Evolutionary conservation across 2,329 filamentous ascomycete species (phyloP), one percentile per base, ranked within the genome.

Genomic region (Aspergillus tanneri): DNA sequence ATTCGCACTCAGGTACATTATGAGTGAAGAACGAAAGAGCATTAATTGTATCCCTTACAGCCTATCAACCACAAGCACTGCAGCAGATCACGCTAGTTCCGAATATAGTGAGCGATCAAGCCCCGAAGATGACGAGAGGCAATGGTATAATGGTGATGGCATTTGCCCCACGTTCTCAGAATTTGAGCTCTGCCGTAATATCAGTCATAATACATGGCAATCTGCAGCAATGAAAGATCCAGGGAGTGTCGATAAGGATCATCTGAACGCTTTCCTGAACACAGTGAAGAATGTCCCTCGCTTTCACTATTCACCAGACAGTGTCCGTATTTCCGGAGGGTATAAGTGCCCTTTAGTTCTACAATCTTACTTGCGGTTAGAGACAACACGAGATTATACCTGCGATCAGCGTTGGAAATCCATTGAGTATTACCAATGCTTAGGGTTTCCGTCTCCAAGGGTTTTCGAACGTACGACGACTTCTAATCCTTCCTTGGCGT

Each of bases 251-350:
- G n/a, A n/a, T n/a, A n/a, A n/a, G n/a, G n/a, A n/a, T n/a, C 39
- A 46, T 28, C 44, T 48, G 21, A 11, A 35, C 7, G 32, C 37
- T 24, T 54, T 56, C 32, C 24, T 58, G 4, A n/a, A 43, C 18
- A 37, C 56, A 2, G 38, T 54, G n/a, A 23, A 49, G 19, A 25
- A 53, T 37, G 41, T 58, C n/a, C 53, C 53, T 34, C 38, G 25
- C 2, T 44, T 50, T 27, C 21, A 40, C 23, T 3, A 10, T 10
- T 39, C 27, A 2, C 48, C 38, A 9, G 25, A 39, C 4, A 6
- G 12, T 9, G 24, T 40, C 12, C 12, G 28, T 4, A 40, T 41
- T 36, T 3, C 7, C 12, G 46, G 41, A 5, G 28, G 16, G 14
- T 18, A 2, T 4, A 12, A n/a, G 5, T 24, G 19, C 1, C 43